phyloP scores from a whole-genome alignment of 371 early-diverging fungal genomes.

The Saksenaea vasiformis region DNA sequence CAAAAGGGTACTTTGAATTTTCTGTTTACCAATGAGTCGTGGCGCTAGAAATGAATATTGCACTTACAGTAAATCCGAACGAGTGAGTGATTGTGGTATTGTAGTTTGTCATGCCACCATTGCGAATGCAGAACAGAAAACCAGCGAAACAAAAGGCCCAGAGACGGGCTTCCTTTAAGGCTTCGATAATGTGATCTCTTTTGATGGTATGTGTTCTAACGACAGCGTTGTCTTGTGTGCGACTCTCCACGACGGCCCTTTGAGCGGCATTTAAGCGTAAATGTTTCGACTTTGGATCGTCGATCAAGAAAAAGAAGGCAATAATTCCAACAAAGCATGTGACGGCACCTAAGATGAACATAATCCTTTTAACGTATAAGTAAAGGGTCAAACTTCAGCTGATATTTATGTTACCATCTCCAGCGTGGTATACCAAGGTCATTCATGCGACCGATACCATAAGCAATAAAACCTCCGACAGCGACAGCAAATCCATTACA shows the following conservation, averaged over 20 bases:
- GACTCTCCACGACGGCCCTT: conserved; percentile 11
- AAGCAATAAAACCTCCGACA: conserved; percentile 64
- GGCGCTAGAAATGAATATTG: not conserved
- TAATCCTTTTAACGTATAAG: not conserved
- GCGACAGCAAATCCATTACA: conserved; percentile 53
- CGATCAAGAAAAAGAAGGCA: conserved; percentile 22
- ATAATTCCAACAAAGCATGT: conserved; percentile 15
- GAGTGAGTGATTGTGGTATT: conserved; percentile 30
- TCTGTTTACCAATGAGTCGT: conserved; percentile 10
- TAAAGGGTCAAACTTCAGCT: not conserved
- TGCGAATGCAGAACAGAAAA: conserved; percentile 8
- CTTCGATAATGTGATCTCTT: conserved; percentile 18
- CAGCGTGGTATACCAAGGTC: conserved; percentile 45
- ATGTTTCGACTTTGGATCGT: conserved; percentile 8
- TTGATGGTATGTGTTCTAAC: conserved; percentile 15
- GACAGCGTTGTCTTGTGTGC: conserved; percentile 20
- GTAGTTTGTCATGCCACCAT: conserved; percentile 45
- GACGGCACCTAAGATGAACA: conserved; percentile 19
- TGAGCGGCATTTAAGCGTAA: conserved; percentile 17
- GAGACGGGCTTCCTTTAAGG: conserved; percentile 12
- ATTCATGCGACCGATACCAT: conserved; percentile 56
- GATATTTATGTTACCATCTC: conserved; percentile 47
- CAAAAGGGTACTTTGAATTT: conserved; percentile 31
- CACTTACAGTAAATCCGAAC: conserved; percentile 42
- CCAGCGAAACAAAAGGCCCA: conserved; percentile 10